Base-by-base conservation (phyloP, 108 stramenopile genomes). In the Tribonema minus region DNA sequence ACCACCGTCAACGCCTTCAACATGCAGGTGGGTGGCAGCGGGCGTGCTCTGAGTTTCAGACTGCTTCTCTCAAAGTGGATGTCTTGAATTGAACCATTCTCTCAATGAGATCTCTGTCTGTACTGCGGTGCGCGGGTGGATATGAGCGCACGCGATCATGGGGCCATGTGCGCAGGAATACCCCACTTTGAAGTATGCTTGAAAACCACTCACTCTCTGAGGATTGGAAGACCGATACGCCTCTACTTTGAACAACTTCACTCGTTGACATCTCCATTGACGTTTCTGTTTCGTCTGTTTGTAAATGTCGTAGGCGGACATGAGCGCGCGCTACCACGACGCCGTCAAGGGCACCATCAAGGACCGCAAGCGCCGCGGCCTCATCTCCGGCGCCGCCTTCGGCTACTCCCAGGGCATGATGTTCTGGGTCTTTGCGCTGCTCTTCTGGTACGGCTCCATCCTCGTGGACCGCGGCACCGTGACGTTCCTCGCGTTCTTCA, bases 1-100 rank as follows among this genome's bases (percentile, higher is more conserved):
- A n/a, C n/a, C n/a, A 89, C 88, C 29, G 88, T 91, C 2, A 88
- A 86, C 59, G 82, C 87, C 37, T 88, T 84, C 54, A 85, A 80
- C 58, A 41, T 90, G 58, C 84, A 88, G 59, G 68, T 41, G 26
- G 32, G 31, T 28, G 60, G 9, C 46, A 15, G 4, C 2, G 3
- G 20, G 23, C 23, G 23, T 15, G 15, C 2, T 23, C 46, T 46
- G 23, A 15, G 2, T 2, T 23, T 46, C 2, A 2, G 2, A 15
- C 15, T 2, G 15, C 1, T 46, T 1, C 41, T 46, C 23, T 0
- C 41, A 1, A 1, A 46, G 41, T 46, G 12, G 20, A 23, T 12
- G 41, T 0, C n/a, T n/a, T n/a, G n/a, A 46, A 23, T 23, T 46
- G 20, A 23, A 9, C 15, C 46, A 46, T 15, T 23, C 46, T 46